Percentiles rank a stretch among this genome's conserved stretches.
phyloP scores from a whole-genome alignment of 129 eudicot genomes.

The Centrapalus pauciflorus region DNA sequence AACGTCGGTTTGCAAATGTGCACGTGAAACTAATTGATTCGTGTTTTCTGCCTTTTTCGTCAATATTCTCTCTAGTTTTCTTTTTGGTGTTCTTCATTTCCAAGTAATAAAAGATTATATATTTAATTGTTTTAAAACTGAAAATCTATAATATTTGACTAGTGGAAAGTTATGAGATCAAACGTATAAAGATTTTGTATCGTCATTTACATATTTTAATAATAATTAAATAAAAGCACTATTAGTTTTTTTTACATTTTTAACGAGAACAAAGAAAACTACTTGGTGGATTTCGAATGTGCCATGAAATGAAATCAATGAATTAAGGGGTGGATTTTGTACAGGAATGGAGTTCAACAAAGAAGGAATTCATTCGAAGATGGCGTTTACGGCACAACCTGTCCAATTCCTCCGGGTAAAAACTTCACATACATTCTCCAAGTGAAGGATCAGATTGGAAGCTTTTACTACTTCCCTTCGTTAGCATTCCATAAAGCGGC shows the following conservation, averaged over 20 bases:
- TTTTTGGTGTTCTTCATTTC: too few relatives aligned
- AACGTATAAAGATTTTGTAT: too few relatives aligned
- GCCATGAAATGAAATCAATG: too few relatives aligned
- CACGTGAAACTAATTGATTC: slow-evolving; percentile 30
- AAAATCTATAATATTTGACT: too few relatives aligned
- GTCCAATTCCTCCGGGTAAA: slow-evolving; percentile 83
- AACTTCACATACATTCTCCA: slow-evolving; percentile 76
- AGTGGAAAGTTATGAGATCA: too few relatives aligned
- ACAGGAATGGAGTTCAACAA: slow-evolving; percentile 89
- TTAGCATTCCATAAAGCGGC: slow-evolving; percentile 79
- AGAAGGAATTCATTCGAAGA: slow-evolving; percentile 73
- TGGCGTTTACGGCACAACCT: slow-evolving; percentile 81
- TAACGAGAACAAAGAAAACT: too few relatives aligned
- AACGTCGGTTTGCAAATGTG: slow-evolving; percentile 20
- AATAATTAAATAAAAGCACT: too few relatives aligned
- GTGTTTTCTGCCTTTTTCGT: slow-evolving; percentile 5
- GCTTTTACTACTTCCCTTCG: slow-evolving; percentile 83
- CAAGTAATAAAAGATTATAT: not conserved
- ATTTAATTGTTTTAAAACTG: too few relatives aligned
- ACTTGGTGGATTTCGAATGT: too few relatives aligned
- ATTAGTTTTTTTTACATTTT: too few relatives aligned
- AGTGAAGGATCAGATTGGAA: slow-evolving; percentile 87
- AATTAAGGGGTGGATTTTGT: not conserved
- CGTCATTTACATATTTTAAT: too few relatives aligned
- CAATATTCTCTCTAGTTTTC: too few relatives aligned